Base-by-base conservation (phyloP, 1,139 yeast genomes). In the Pichia sp. region DNA sequence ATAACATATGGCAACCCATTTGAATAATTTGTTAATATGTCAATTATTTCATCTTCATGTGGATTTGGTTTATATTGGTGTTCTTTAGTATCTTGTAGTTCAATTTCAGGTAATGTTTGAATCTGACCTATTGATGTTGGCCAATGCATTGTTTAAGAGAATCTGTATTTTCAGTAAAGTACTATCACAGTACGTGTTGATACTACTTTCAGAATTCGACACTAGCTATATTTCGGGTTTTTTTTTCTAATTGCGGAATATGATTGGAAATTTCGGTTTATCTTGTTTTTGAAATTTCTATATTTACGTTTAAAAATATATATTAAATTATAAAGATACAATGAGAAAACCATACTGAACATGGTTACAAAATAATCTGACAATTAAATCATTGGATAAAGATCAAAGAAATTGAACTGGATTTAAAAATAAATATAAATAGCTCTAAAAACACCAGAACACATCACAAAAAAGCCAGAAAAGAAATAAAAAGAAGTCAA, bases 1-100 rank as follows among this genome's bases (percentile, higher is more conserved):
- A 66, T 53, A 18, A 59, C 56, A 47, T 62, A 64, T 6, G 70
- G 70, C 8, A 58, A 27, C 22, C 44, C 46, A 18, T 45, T 40
- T 3, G 44, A 22, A 32, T 45, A 43, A 16, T 45, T 44, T 9
- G 52, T 30, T 15, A 43, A 25, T 11, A 49, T 24, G 30, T 49
- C 41, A n/a, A 54, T 20, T 15, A 54, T 54, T 18, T 48, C 49
- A 41, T 64, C 68, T 16, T 47, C 23, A 42, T 35, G 38, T 13
- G 67, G 63, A 25, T 48, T 36, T 1, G 56, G 55, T 12, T 52
- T 48, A 47, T 58, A 56, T 1, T 43, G 44, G 13, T 56, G 49
- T 4, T 43, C 43, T 8, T 45, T 49, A 22, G 54, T 41, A 13
- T 50, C 41, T 18, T 48, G 47, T 7, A 53, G 51, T 36, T 51